Conservation (phyloP, 2,329 filamentous ascomycete species). For the Penicillium frequentans region DNA sequence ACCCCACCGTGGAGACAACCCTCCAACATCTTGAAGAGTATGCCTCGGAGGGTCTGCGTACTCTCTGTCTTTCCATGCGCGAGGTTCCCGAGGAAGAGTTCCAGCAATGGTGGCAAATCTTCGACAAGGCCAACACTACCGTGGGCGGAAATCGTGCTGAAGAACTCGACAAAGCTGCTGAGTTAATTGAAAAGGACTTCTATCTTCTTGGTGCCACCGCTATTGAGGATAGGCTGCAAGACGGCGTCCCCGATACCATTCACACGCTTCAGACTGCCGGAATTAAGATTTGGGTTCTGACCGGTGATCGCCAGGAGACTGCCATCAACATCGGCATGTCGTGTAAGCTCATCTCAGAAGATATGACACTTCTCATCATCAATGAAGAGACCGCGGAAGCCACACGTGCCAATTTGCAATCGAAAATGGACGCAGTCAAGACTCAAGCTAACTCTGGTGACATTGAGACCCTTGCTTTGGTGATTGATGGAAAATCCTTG, state of each 20-base stretch:
- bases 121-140: slow-evolving; percentile 83
- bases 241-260: slow-evolving; percentile 96
- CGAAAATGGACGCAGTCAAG: slow-evolving; percentile 88
- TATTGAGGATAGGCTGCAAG: slow-evolving; percentile 94
- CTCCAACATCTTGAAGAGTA: slow-evolving; percentile 97
- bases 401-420: slow-evolving; percentile 84
- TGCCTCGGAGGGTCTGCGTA: slow-evolving; percentile 91
- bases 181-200: slow-evolving; percentile 91
- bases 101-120: slow-evolving; percentile 81
- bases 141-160: slow-evolving; percentile 90
- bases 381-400: slow-evolving; percentile 81
- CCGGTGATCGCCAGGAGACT: slow-evolving; percentile 95
- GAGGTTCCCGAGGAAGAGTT: slow-evolving; percentile 90
- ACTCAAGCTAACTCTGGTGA: slow-evolving; percentile 67
- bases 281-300: slow-evolving; percentile 98
- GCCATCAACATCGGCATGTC: slow-evolving; percentile 99
- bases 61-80: slow-evolving; percentile 90
- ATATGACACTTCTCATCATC: slow-evolving; percentile 96
- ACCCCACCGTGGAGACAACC: slow-evolving; percentile 85
- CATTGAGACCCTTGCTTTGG: slow-evolving; percentile 80
- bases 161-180: slow-evolving; percentile 93
- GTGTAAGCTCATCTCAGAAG: slow-evolving; percentile 96
- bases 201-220: slow-evolving; percentile 91
- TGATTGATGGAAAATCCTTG: slow-evolving; percentile 95
- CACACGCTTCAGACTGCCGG: slow-evolving; percentile 94